Percentiles rank a stretch among this genome's conserved stretches.
phyloP scores from a whole-genome alignment of 352 stramenopile genomes.

The Pythium periplocum region DNA sequence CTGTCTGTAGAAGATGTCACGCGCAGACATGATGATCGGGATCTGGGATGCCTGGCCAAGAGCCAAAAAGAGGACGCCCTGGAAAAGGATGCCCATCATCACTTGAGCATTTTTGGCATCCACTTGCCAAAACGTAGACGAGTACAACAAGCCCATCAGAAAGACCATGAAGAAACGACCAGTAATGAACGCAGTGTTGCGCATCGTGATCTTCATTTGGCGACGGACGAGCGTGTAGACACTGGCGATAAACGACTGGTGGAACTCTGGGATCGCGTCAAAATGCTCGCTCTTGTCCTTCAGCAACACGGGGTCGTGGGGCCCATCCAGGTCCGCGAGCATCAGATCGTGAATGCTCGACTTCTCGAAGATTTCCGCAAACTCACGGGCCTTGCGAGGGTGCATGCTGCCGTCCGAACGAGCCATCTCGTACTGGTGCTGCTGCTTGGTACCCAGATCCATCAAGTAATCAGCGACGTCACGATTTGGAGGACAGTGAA shows the following conservation, averaged over 20 bases:
- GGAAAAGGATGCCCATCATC: slow-evolving; percentile 69
- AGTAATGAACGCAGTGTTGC: slow-evolving; percentile 31
- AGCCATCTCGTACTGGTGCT: slow-evolving; percentile 14
- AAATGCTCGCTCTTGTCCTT: slow-evolving; percentile 68
- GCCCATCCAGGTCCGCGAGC: slow-evolving; percentile 72
- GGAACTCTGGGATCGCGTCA: slow-evolving; percentile 38
- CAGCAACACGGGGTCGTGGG: slow-evolving; percentile 85
- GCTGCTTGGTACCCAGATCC: slow-evolving; percentile 23
- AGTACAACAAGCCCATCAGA: slow-evolving; percentile 42
- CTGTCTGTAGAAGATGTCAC: slow-evolving; percentile 80
- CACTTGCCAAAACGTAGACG: slow-evolving; percentile 30
- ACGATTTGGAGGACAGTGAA: slow-evolving; percentile 9
- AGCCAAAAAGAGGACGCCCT: slow-evolving; percentile 64
- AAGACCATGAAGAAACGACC: slow-evolving; percentile 30
- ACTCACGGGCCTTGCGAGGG: slow-evolving; percentile 11
- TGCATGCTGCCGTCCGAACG: neutral
- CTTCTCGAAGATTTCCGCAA: slow-evolving; percentile 6
- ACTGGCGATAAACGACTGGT: slow-evolving; percentile 17
- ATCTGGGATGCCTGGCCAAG: slow-evolving; percentile 71
- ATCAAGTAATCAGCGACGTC: slow-evolving; percentile 35
- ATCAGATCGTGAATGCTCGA: slow-evolving; percentile 18
- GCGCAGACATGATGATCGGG: slow-evolving; percentile 59
- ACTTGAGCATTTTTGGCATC: slow-evolving; percentile 21
- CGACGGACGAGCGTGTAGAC: slow-evolving; percentile 21
- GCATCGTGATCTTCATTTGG: slow-evolving; percentile 45